Conservation (phyloP, 305 asterid species). For the Solanum chacoense region DNA sequence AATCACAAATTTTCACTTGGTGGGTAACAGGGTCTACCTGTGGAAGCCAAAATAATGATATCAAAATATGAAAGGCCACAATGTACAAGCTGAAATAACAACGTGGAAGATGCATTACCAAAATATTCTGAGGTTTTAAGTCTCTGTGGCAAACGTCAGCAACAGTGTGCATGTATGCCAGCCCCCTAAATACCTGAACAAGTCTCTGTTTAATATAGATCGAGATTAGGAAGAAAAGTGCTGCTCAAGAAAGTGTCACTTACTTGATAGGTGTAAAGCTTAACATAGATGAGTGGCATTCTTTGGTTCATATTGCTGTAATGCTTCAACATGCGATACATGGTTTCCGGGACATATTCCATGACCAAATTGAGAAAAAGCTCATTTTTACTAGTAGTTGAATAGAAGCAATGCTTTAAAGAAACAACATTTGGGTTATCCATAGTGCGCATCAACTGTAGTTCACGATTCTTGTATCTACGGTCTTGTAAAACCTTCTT, state of each 20-base stretch:
- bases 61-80: constrained; percentile 1
- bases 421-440: constrained; percentile 86
- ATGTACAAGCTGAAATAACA: background rate
- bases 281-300: constrained; percentile 89
- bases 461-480: constrained; percentile 84
- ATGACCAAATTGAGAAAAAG: constrained; percentile 84
- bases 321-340: constrained; percentile 69
- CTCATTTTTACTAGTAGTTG: constrained; percentile 78
- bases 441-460: constrained; percentile 86
- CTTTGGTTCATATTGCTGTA: constrained; percentile 63
- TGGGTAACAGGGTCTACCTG: constrained; percentile 77
- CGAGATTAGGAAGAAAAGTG: background rate
- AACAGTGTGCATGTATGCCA: constrained; percentile 92
- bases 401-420: constrained; percentile 79
- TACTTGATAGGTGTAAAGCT: constrained; percentile 88
- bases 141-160: constrained; percentile 89
- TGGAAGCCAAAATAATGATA: background rate
- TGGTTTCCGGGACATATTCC: constrained; percentile 90
- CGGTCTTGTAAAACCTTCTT: constrained; percentile 94
- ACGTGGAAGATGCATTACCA: constrained; percentile 31
- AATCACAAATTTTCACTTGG: constrained; percentile 86
- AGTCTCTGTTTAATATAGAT: background rate
- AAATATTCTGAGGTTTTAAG: constrained; percentile 85
- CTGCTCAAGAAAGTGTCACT: constrained; percentile 8
- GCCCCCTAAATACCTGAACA: constrained; percentile 75